A percentile compares a stretch with the other conserved stretches of the same genome.
Conservation (phyloP, 306 rosid species). For the Pueraria montana region DNA sequence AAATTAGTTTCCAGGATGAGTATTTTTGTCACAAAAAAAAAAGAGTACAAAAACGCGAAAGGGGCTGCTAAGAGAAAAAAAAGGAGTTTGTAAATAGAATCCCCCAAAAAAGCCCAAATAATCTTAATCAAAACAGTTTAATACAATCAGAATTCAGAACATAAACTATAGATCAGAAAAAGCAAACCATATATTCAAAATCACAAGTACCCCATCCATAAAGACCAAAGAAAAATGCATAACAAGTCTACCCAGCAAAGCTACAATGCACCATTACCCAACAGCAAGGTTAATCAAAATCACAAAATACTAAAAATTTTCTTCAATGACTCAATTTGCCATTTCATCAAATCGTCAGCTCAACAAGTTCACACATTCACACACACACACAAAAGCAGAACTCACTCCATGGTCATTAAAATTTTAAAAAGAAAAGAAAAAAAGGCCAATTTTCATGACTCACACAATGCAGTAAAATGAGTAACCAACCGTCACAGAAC, state of each 20-base stretch:
- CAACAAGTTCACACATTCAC: conserved; percentile 10
- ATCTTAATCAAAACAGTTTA: not conserved
- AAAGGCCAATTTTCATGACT: not conserved
- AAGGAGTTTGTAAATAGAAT: not conserved
- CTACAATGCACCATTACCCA: not conserved
- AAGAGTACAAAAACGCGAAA: not conserved
- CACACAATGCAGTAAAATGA: conserved; percentile 15
- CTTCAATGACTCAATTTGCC: not conserved
- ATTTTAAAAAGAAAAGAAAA: not conserved
- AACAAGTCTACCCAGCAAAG: not conserved
- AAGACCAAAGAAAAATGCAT: not conserved
- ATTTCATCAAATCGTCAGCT: not conserved
- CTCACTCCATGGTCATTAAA: not conserved
- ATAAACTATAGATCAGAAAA: not conserved
- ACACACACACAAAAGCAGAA: not conserved
- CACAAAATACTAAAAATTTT: not conserved
- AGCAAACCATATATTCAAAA: not conserved
- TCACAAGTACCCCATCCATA: not conserved
- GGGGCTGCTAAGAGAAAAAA: not conserved
- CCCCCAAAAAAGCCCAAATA: not conserved
- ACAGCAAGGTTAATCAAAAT: conserved; percentile 23
- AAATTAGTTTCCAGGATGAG: not conserved
- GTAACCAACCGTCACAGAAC: not conserved
- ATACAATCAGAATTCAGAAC: not conserved
- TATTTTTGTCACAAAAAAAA: not conserved